Evolutionary conservation across 2,329 filamentous ascomycete genomes (phyloP).

Genomic region (Podosphaera leucotricha): DNA sequence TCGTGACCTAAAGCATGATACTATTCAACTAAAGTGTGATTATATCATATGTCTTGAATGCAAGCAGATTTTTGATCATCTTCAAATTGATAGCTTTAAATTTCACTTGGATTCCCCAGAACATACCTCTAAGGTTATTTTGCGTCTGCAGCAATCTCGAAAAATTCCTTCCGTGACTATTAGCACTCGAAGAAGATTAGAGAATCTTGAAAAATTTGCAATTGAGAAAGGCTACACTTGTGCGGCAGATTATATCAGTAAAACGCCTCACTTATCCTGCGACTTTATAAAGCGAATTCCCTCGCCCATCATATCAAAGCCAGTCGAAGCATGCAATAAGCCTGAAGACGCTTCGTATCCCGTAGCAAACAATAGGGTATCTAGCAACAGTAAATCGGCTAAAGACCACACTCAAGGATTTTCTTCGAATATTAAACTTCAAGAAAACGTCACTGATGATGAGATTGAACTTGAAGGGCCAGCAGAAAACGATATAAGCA

Average conservation of each 20-base stretch:
- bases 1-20: background rate
- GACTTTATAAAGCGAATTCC: no score
- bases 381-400: no score
- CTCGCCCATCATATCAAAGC: no score
- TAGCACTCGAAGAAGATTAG: background rate
- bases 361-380: no score
- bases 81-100: background rate
- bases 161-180: background rate
- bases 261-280: background rate
- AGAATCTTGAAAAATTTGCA: background rate
- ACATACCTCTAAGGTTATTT: background rate
- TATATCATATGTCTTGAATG: slow-evolving; percentile 1
- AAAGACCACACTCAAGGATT: no score
- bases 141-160: background rate
- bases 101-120: background rate
- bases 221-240: background rate
- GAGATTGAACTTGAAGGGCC: no score
- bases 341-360: no score
- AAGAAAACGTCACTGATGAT: no score
- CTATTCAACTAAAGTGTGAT: background rate
- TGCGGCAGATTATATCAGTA: background rate
- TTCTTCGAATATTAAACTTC: no score
- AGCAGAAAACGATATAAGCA: no score
- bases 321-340: no score
- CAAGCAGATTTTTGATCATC: background rate